Base-by-base conservation (phyloP, 1,139 yeast species). In the Saccharomyces pastorianus region DNA sequence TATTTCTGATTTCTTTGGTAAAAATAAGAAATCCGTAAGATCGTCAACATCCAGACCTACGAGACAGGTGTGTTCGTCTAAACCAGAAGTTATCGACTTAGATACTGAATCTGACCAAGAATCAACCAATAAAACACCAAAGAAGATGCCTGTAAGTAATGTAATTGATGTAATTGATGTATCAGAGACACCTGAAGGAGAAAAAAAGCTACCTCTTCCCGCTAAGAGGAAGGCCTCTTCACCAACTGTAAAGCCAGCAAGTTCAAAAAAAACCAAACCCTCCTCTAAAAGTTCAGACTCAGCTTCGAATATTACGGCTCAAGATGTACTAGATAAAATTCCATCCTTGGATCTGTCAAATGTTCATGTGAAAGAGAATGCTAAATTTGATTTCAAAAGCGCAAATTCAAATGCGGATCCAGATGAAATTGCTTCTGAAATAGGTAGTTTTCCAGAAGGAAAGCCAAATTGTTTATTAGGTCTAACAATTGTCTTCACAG, bases 401-500 rank as follows among this genome's bases (percentile, higher is more conserved):
- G 56, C 53, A 7, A 53, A 53, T 23, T 52, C 49, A 8, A 52
- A 46, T 3, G 56, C 17, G 27, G 59, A 51, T 17, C 48, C 57
- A 8, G 56, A 53, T 7, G 60, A 56, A 26, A 55, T 54, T 14
- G 52, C 53, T 29, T 55, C 58, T 32, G 57, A 50, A 7, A 54
- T 44, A 17, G 50, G 53, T 4, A 64, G 62, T 34, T 65, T 68
- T 55, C 95, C 96, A 0, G 83, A 79, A 59, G 96, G 96, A 0
- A 79, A 83, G 23, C 87, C 90, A 2, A 83, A 89, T 66, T 91
- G 98, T 71, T 72, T 91, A 46, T 76, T 84, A 1, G 99, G 99
- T 0, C 72, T 93, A 50, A 89, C 96, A 0, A 86, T 93, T 60
- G 98, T 95, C 0, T 93, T 95, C 66, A 93, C 99, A 0, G 99